These are phyloP conservation scores for Xylariaceae sp. DNA, from an alignment of 2,329 filamentous ascomycete genomes.

Conservation along the genomic window DNA sequence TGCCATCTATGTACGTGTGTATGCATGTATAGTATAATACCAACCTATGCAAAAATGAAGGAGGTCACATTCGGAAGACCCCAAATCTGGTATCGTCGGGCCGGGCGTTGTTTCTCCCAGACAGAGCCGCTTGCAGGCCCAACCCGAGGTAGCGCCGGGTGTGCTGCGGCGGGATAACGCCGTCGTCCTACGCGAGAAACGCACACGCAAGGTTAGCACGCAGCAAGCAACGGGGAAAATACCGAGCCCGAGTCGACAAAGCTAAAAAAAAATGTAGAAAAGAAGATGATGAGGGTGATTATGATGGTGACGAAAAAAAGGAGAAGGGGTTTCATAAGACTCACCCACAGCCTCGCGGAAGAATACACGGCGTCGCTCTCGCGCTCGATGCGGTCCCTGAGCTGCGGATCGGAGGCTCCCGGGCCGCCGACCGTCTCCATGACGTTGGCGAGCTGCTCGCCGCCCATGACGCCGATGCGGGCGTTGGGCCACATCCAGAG, in stretches of 20 bases:
- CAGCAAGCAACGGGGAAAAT: no score
- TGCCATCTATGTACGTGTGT: background rate
- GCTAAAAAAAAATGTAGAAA: no score
- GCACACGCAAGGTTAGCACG: constrained; percentile 11
- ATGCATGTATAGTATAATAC: background rate
- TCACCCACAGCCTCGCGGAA: constrained; percentile 83
- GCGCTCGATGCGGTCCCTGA: constrained; percentile 82
- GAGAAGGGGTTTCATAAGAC: constrained; percentile 29
- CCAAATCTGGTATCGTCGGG: constrained; percentile 71
- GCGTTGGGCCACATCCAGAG: constrained; percentile 98
- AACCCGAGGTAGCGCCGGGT: constrained; percentile 73
- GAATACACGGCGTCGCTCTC: constrained; percentile 91
- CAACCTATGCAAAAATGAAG: background rate
- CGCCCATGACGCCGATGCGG: constrained; percentile 94
- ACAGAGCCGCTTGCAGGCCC: constrained; percentile 71
- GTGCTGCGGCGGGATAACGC: constrained; percentile 77
- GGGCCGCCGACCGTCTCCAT: constrained; percentile 93
- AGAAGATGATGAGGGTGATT: no score
- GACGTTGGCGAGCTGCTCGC: constrained; percentile 86
- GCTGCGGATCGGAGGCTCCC: constrained; percentile 73
- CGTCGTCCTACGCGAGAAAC: constrained; percentile 61
- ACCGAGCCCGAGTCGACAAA: no score
- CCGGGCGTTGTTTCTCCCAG: constrained; percentile 64
- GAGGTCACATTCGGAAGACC: constrained; percentile 75
- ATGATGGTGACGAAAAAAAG: constrained; percentile 4